Conservation (phyloP, 345 rosid genomes). For the sweet orange (Citrus sinensis) region DNA sequence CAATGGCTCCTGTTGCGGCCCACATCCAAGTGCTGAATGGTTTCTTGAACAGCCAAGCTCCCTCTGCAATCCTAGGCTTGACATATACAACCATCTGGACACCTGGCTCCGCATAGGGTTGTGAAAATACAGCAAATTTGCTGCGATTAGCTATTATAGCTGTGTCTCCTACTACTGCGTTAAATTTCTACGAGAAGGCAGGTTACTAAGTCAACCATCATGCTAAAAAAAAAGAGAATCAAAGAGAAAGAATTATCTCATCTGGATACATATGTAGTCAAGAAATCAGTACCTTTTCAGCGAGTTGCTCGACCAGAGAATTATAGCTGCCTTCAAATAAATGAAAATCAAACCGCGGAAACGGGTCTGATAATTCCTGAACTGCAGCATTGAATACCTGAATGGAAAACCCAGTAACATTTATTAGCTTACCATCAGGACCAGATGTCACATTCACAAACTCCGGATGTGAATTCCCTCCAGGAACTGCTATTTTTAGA, state of each 20-base stretch:
- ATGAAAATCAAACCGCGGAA: background rate
- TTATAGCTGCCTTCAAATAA: conserved; percentile 17
- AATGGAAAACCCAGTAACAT: conserved; percentile 12
- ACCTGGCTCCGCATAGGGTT: conserved; percentile 26
- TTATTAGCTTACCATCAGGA: background rate
- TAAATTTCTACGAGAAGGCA: conserved; percentile 5
- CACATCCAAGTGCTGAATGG: conserved; percentile 27
- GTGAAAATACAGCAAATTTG: conserved; percentile 20
- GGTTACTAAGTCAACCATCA: no score
- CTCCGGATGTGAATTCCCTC: no score
- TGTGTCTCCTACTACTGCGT: conserved; percentile 26
- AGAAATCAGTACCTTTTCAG: background rate
- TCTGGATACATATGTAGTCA: background rate
- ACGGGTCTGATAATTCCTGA: conserved; percentile 1
- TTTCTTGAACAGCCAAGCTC: conserved; percentile 22
- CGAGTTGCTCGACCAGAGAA: conserved; percentile 12
- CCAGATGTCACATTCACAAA: no score
- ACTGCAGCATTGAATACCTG: conserved; percentile 13
- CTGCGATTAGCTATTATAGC: conserved; percentile 22
- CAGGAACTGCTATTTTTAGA: no score
- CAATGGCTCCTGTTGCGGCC: conserved; percentile 7
- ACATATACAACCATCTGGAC: conserved; percentile 13
- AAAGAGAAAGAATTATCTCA: no score
- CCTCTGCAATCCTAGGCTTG: conserved; percentile 3
- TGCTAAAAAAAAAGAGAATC: background rate